Evolutionary conservation across 1,284 basidiomycete species (phyloP).

Genomic region (Cerioporus squamosus): DNA sequence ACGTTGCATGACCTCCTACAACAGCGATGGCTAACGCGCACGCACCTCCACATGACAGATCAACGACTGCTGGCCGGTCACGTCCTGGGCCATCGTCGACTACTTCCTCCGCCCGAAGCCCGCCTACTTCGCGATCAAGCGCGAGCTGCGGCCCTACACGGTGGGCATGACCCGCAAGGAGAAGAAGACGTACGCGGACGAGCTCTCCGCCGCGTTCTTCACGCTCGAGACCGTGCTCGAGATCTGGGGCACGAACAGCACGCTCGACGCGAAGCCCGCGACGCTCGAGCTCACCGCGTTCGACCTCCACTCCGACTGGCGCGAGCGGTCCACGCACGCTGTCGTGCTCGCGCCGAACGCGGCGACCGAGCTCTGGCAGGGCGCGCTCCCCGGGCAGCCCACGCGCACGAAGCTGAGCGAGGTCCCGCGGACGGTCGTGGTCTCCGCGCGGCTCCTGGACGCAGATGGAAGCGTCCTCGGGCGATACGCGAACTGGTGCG

Average conservation of each 20-base stretch:
- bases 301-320: conserved; percentile 68
- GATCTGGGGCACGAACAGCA: conserved; percentile 86
- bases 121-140: conserved; percentile 59
- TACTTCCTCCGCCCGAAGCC: conserved; percentile 69
- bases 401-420: conserved; percentile 68
- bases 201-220: conserved; percentile 65
- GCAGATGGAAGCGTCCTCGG: conserved; percentile 62
- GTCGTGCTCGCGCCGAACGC: conserved; percentile 71
- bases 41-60: conserved; percentile 36
- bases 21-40: conserved; percentile 2
- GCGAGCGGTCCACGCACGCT: conserved; percentile 51
- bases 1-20: conserved; percentile 4
- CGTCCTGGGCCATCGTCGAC: conserved; percentile 72
- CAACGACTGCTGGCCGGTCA: conserved; percentile 77
- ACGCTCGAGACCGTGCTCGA: conserved; percentile 70
- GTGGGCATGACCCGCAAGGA: conserved; percentile 85
- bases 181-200: conserved; percentile 58
- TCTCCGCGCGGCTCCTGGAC: conserved; percentile 76
- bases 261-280: conserved; percentile 57
- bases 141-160: conserved; percentile 62
- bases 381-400: conserved; percentile 71
- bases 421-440: conserved; percentile 67
- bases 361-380: conserved; percentile 82
- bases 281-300: conserved; percentile 73
- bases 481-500: conserved; percentile 81